Percentiles rank a stretch among this genome's conserved stretches.
phyloP scores from a whole-genome alignment of 164 flowering plant species.

The Akebia trifoliata region DNA sequence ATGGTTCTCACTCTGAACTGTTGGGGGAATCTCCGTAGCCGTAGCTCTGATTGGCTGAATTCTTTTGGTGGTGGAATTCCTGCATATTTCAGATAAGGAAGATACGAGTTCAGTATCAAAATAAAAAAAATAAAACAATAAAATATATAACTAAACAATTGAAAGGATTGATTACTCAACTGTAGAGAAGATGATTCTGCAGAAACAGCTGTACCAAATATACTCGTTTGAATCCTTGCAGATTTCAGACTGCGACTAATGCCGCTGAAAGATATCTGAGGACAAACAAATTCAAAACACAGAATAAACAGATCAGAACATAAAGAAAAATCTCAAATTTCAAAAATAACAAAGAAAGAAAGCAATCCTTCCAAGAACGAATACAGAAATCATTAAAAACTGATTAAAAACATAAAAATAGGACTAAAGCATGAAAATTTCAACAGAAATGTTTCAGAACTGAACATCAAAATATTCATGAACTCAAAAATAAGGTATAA shows the following conservation, averaged over 20 bases:
- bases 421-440: no score
- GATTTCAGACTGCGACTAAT: slow-evolving; percentile 20
- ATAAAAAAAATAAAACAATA: neutral
- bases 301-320: neutral
- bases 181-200: slow-evolving; percentile 33
- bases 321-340: neutral
- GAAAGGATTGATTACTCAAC: no score
- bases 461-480: no score
- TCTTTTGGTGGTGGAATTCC: slow-evolving; percentile 32
- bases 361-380: no score
- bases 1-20: slow-evolving; percentile 45
- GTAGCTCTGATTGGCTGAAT: slow-evolving; percentile 69
- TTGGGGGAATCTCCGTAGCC: slow-evolving; percentile 80
- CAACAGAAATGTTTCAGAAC: no score
- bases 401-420: no score
- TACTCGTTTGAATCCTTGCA: slow-evolving; percentile 26
- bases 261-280: slow-evolving; percentile 26
- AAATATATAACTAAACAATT: neutral
- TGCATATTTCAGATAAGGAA: slow-evolving; percentile 13
- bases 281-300: neutral
- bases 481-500: no score
- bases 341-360: no score
- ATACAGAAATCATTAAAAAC: neutral
- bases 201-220: slow-evolving; percentile 31
- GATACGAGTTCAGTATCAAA: neutral